Conservation (phyloP, 192 early-diverging fungal species). For the Radiomyces spectabilis region DNA sequence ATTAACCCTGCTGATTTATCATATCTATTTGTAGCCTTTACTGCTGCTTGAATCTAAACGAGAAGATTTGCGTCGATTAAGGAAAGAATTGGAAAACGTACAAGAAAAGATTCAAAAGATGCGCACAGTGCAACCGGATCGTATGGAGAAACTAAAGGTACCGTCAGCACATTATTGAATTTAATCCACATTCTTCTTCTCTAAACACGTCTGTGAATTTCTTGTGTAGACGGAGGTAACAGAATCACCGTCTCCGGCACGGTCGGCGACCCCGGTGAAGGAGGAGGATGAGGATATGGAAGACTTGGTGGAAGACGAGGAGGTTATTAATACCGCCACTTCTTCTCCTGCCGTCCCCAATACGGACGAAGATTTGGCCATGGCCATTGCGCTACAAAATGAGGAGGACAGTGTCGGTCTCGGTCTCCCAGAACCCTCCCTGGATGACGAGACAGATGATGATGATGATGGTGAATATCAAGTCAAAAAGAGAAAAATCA, state of each 20-base stretch:
- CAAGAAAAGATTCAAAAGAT: constrained; percentile 46
- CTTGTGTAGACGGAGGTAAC: background rate
- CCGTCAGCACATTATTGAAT: background rate
- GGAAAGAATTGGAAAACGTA: constrained; percentile 52
- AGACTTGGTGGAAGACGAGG: background rate
- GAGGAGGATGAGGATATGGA: background rate
- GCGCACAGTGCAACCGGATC: constrained; percentile 13
- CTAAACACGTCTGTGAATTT: background rate
- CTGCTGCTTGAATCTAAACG: constrained; percentile 1
- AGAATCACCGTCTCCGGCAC: background rate
- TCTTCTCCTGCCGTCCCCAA: no score
- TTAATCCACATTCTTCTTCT: background rate
- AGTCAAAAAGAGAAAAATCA: constrained; percentile 7
- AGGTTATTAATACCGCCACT: no score
- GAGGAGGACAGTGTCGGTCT: constrained; percentile 26
- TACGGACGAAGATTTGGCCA: constrained; percentile 14
- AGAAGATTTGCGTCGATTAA: constrained; percentile 17
- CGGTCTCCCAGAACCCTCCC: no score
- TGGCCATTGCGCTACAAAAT: constrained; percentile 17
- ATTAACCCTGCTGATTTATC: no score
- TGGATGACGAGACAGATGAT: background rate
- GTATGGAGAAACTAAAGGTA: constrained; percentile 19
- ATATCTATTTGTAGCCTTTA: constrained; percentile 2
- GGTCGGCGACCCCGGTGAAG: background rate
- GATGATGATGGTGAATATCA: constrained; percentile 6